A percentile compares a stretch with the other conserved stretches of the same genome.
These are phyloP conservation scores for Melampsora larici-populina DNA, from an alignment of 1,284 basidiomycete genomes.

Conservation along the genomic window DNA sequence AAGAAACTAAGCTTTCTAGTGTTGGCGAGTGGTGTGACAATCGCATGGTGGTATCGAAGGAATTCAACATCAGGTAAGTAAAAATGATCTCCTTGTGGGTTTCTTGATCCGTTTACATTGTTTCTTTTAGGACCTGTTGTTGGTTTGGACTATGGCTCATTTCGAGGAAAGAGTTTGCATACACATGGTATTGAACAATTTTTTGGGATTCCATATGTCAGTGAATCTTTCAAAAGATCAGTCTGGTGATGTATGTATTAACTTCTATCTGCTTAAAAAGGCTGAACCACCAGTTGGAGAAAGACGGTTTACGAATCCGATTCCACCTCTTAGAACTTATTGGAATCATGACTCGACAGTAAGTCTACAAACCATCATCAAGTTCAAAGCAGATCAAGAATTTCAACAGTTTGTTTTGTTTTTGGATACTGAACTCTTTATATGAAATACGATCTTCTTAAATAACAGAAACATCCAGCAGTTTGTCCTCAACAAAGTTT, in stretches of 20 bases:
- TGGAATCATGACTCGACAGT: constrained; percentile 26
- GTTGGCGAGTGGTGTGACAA: background rate
- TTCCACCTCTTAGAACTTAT: constrained; percentile 20
- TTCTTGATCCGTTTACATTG: too few species aligned
- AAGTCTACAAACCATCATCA: background rate
- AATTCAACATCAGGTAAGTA: background rate
- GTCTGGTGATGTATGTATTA: background rate
- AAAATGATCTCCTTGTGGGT: too few species aligned
- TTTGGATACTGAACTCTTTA: too few species aligned
- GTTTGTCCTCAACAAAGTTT: constrained; percentile 36
- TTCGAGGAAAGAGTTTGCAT: constrained; percentile 15
- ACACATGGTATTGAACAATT: constrained; percentile 22
- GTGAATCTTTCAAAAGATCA: background rate
- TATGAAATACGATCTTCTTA: background rate
- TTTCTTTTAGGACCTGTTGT: constrained; percentile 20
- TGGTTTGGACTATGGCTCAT: constrained; percentile 30
- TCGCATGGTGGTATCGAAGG: background rate
- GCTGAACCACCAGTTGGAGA: constrained; percentile 34
- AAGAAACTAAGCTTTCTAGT: background rate
- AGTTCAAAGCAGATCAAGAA: too few species aligned
- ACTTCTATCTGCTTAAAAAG: background rate
- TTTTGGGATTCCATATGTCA: constrained; percentile 36
- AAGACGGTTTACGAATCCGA: constrained; percentile 29
- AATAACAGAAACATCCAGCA: constrained; percentile 9
- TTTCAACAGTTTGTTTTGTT: too few species aligned